Percentiles rank a stretch among this genome's conserved stretches.
Evolutionary conservation across 2,329 filamentous ascomycete species (phyloP).

Genomic region (Lasiodiplodia citricola): DNA sequence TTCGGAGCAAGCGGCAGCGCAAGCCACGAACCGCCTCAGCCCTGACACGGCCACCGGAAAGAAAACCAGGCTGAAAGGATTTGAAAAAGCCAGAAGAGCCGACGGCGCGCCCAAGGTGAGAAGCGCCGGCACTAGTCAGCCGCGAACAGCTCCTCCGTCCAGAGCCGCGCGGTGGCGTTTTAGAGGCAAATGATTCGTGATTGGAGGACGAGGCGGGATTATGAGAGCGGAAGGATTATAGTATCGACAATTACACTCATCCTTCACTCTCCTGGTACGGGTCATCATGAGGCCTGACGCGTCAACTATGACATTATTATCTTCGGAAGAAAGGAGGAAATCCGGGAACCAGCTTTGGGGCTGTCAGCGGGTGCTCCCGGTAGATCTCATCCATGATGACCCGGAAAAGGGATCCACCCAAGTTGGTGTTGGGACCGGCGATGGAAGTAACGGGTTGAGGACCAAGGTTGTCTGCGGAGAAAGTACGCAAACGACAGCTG

Average conservation of each 20-base stretch:
- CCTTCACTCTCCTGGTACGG: neutral
- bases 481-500: neutral
- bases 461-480: neutral
- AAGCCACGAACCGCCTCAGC: neutral
- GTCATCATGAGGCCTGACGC: conserved; percentile 1
- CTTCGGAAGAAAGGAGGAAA: neutral
- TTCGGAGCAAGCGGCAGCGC: conserved; percentile 3
- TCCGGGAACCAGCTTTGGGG: neutral
- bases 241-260: neutral
- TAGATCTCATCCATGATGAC: conserved; percentile 5
- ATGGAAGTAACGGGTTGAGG: neutral
- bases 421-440: neutral
- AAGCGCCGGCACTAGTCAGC: conserved; percentile 18
- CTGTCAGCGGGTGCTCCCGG: conserved; percentile 22
- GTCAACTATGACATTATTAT: neutral
- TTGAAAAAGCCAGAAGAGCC: neutral
- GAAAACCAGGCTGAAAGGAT: conserved; percentile 18
- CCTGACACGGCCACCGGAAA: neutral
- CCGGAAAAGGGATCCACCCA: neutral
- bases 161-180: neutral
- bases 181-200: neutral
- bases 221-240: neutral
- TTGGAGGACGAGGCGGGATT: neutral
- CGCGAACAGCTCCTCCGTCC: conserved; percentile 9
- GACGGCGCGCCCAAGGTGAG: neutral